Conservation (phyloP, 2,329 filamentous ascomycete genomes). For the Aspergillus sergii region DNA sequence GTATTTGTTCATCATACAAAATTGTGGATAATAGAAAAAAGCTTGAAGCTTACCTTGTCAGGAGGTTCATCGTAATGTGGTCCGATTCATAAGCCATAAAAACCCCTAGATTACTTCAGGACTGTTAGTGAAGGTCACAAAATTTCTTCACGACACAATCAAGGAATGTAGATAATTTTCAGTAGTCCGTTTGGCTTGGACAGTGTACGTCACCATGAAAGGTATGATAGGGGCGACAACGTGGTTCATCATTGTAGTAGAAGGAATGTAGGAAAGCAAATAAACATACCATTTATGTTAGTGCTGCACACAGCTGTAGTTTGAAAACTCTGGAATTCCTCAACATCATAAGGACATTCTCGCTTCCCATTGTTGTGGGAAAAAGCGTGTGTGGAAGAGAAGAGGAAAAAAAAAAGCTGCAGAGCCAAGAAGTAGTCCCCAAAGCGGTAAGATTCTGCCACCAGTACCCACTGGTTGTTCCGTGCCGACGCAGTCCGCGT, state of each 20-base stretch:
- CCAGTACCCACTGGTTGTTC: constrained; percentile 5
- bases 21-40: constrained; percentile 18
- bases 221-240: constrained; percentile 67
- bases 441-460: constrained; percentile 13
- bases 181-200: constrained; percentile 65
- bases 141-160: constrained; percentile 14
- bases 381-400: constrained; percentile 16
- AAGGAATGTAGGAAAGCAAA: constrained; percentile 10
- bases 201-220: constrained; percentile 62
- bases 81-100: neutral
- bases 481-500: constrained; percentile 7
- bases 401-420: constrained; percentile 23
- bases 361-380: constrained; percentile 16
- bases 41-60: constrained; percentile 23
- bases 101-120: constrained; percentile 19
- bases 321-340: constrained; percentile 10
- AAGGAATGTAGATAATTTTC: constrained; percentile 34
- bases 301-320: constrained; percentile 1
- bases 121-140: constrained; percentile 29
- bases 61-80: neutral
- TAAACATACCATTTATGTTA: constrained; percentile 32
- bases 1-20: constrained; percentile 53
- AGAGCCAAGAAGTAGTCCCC: constrained; percentile 1
- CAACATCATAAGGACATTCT: constrained; percentile 4
- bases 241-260: constrained; percentile 57